A percentile compares a stretch with the other conserved stretches of the same genome.
These are phyloP conservation scores for Jatropha curcas DNA, from an alignment of 345 rosid genomes.

Conservation along the genomic window DNA sequence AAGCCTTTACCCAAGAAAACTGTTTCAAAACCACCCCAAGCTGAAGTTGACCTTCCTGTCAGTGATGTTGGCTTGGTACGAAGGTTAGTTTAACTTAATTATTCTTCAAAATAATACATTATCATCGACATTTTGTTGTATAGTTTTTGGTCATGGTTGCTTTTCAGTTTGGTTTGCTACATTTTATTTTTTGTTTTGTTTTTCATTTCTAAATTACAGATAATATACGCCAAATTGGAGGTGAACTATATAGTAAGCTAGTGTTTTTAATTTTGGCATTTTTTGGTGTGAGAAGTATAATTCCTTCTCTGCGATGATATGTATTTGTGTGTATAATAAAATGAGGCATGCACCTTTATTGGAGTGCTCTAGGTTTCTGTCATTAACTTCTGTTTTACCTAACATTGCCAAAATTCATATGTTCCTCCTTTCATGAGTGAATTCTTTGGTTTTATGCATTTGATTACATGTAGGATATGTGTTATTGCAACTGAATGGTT, in stretches of 20 bases:
- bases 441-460: background rate
- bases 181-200: background rate
- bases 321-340: background rate
- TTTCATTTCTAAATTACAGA: background rate
- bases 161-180: background rate
- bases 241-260: background rate
- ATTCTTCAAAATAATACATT: background rate
- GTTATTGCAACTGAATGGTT: background rate
- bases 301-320: background rate
- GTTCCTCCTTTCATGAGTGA: background rate
- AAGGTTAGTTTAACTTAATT: slow-evolving; percentile 56
- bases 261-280: background rate
- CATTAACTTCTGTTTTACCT: background rate
- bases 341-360: background rate
- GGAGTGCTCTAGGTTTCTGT: background rate
- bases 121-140: background rate
- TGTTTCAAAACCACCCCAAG: slow-evolving; percentile 50
- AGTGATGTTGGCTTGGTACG: slow-evolving; percentile 77
- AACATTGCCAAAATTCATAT: background rate
- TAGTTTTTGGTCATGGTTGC: background rate
- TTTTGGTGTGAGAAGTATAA: background rate
- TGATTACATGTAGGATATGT: background rate
- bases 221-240: background rate
- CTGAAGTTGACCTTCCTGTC: slow-evolving; percentile 59
- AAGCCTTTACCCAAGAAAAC: slow-evolving; percentile 83